A percentile compares a stretch with the other conserved stretches of the same genome.
Evolutionary conservation across 1,284 basidiomycete species (phyloP).

Genomic region (Puccinia hordei): DNA sequence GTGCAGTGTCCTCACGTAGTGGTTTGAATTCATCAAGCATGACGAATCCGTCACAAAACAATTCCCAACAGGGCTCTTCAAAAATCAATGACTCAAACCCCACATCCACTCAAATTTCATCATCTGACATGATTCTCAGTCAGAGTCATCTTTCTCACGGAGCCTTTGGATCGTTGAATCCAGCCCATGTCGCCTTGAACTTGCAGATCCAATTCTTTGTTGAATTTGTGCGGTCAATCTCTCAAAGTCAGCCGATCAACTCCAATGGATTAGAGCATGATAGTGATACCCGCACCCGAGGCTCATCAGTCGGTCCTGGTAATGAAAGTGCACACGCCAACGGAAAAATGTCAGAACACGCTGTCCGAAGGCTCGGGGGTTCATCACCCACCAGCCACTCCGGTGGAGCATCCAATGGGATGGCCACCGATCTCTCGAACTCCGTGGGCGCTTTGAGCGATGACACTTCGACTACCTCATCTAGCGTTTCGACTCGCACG

Average conservation of each 20-base stretch:
- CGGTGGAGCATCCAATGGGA: slow-evolving; percentile 36
- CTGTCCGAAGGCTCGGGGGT: slow-evolving; percentile 52
- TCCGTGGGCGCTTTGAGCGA: slow-evolving; percentile 53
- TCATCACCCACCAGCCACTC: slow-evolving; percentile 47
- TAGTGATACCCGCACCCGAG: slow-evolving; percentile 45
- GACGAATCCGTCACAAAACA: background rate
- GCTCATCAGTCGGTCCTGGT: slow-evolving; percentile 63
- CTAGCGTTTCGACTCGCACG: slow-evolving; percentile 51
- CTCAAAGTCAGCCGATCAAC: background rate
- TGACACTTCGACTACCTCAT: slow-evolving; percentile 51
- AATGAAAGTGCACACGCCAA: slow-evolving; percentile 47
- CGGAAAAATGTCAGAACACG: slow-evolving; percentile 44
- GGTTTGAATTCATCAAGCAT: slow-evolving; percentile 20
- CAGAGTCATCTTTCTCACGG: slow-evolving; percentile 40
- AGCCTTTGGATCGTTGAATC: slow-evolving; percentile 62
- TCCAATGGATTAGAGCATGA: slow-evolving; percentile 12
- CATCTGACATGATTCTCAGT: background rate
- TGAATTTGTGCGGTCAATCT: slow-evolving; percentile 71
- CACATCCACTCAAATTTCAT: background rate
- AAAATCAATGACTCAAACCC: slow-evolving; percentile 18
- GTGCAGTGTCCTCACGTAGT: slow-evolving; percentile 19
- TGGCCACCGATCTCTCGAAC: slow-evolving; percentile 45
- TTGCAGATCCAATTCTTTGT: slow-evolving; percentile 79
- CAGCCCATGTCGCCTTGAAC: slow-evolving; percentile 74
- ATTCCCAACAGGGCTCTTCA: slow-evolving; percentile 15